phyloP scores from a whole-genome alignment of 83 land plant species.

The Diphasiastrum complanatum region DNA sequence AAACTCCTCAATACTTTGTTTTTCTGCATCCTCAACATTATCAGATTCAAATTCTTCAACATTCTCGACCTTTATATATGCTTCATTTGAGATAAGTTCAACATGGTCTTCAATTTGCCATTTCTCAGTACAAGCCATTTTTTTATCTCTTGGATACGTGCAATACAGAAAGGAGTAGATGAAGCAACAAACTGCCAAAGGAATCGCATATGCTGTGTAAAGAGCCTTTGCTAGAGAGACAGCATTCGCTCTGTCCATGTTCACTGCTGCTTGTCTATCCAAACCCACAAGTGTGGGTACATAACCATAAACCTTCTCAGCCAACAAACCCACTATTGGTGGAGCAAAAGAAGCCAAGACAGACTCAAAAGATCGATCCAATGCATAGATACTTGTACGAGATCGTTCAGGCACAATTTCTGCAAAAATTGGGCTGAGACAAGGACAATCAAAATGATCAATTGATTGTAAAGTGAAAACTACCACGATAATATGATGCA shows the following conservation, averaged over 20 bases:
- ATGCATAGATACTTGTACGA: slow-evolving; percentile 17
- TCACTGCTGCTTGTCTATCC: not conserved
- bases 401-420: slow-evolving; percentile 22
- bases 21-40: too few species aligned
- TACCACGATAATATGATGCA: not conserved
- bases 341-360: slow-evolving; percentile 27
- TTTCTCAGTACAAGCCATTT: too few species aligned
- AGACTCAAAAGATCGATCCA: slow-evolving; percentile 22
- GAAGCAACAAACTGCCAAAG: slow-evolving; percentile 19
- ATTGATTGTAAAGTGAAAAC: not conserved
- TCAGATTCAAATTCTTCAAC: too few species aligned
- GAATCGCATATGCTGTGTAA: slow-evolving; percentile 17
- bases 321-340: slow-evolving; percentile 22
- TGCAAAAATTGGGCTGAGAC: slow-evolving; percentile 24
- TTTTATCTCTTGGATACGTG: slow-evolving; percentile 21
- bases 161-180: slow-evolving; percentile 19
- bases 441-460: not conserved
- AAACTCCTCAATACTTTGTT: too few species aligned
- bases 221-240: slow-evolving; percentile 17
- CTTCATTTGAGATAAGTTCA: too few species aligned
- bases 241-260: not conserved
- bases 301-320: slow-evolving; percentile 11
- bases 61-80: too few species aligned
- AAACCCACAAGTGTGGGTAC: slow-evolving; percentile 4
- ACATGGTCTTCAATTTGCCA: too few species aligned